Evolutionary conservation across 2,329 filamentous ascomycete species (phyloP), one percentile per base, ranked within the genome.

Genomic region (Raffaelea albimanens): DNA sequence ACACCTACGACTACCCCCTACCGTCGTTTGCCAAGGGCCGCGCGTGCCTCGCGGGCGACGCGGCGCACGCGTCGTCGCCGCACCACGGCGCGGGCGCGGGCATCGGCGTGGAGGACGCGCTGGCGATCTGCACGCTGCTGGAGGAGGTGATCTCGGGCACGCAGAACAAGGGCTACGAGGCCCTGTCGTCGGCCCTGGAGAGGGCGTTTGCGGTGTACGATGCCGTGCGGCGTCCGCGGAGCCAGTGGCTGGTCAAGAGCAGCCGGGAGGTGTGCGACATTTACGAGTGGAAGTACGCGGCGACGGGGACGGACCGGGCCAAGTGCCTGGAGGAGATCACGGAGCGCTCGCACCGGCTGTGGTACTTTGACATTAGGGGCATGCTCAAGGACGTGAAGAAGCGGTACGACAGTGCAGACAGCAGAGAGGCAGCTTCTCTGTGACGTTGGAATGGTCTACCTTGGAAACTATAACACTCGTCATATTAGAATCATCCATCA

Each of bases 41-140:
- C 18, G 47, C 76, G 0, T 72, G 70, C 46, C 53, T 79, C 3
- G 62, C 75, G 0, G 76, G 76, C 13, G 76, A 80, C 53, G 74
- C 76, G 1, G 77, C 77, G 10, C 76, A 80, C 53, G 75, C 75
- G 47, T 29, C 40, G 46, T 55, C 50, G 20, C 54, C 54, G 38
- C 50, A 51, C 39, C 51, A 52, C 50, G 54, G 51, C 23, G 46
- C 50, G 1, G 54, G 54, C 2, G 54, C 53, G 20, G 50, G 54
- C 31, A 52, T 50, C 44, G 48, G 53, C 22, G 43, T 56, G 16
- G 54, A 56, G 48, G 54, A 56, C 18, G 54, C 53, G 11, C 50
- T 54, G 3, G 54, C 54, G 10, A 19, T 56, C 10, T 49, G 52
- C 16, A 41, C 47, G 19, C 16, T 50, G 4, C 46, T 54, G 20